Evolutionary conservation across 345 rosid species (phyloP).

Genomic region (Moricandia arvensis): DNA sequence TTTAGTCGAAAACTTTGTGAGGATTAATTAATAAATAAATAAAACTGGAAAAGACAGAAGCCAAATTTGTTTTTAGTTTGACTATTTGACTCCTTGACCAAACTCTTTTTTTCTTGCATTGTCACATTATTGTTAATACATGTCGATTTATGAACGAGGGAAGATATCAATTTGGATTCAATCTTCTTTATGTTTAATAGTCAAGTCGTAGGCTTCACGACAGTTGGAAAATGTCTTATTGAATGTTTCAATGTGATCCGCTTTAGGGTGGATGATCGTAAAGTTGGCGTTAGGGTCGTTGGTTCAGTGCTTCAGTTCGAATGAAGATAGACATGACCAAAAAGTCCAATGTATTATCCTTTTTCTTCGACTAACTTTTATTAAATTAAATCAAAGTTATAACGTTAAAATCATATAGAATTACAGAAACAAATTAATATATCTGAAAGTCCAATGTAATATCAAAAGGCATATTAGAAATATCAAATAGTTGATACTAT

Average conservation of each 20-base stretch:
- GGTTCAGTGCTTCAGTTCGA: slow-evolving; percentile 38
- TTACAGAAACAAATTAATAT: too few relatives aligned
- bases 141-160: neutral
- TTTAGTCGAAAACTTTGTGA: neutral
- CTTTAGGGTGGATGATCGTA: neutral
- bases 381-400: too few relatives aligned
- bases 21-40: neutral
- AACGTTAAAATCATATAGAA: too few relatives aligned
- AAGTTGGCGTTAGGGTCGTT: slow-evolving; percentile 33
- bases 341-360: too few relatives aligned
- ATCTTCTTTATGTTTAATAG: neutral
- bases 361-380: too few relatives aligned
- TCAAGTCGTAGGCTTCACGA: neutral
- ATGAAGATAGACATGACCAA: slow-evolving; percentile 40
- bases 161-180: neutral
- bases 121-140: neutral
- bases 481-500: too few relatives aligned
- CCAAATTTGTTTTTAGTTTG: neutral
- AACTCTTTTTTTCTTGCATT: neutral
- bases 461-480: too few relatives aligned
- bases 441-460: too few relatives aligned
- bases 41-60: neutral
- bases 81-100: neutral
- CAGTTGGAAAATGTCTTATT: neutral
- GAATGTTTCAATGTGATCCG: neutral